Base-by-base conservation (phyloP, 768 basidiomycete genomes). In the Mycena filopes region DNA sequence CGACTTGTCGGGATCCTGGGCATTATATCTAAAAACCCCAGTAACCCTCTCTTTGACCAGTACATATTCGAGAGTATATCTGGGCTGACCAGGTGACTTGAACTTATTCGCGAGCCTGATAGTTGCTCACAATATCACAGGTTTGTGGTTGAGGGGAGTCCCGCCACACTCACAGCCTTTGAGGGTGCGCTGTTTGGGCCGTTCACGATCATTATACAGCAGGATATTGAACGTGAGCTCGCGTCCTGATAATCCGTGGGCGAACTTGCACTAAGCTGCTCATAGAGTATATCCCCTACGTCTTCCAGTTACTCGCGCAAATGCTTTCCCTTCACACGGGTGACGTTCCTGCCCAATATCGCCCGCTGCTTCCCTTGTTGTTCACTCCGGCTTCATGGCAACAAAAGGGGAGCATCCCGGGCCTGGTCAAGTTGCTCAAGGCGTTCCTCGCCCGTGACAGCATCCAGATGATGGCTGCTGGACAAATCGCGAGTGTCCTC, bases 21-120 rank as follows among this genome's bases (percentile, higher is more conserved):
- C 15, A 85, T 91, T 58, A 95, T 97, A 71, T 94, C 92, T 65
- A 94, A 92, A 80, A 99, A 99, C 75, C 97, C 98, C 18, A 95
- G 93, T 75, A 99, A 99, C 77, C 98, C 98, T 2, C 90, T 91
- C 69, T 99, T 99, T 78, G 96, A 98, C 76, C 98, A 99, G 76
- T 98, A 94, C 74, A 92, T 95, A 68, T 99, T 99, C 73, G 97
- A 99, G 80, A 93, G 92, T 74, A 89, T 99, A 43, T 92, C 96
- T n/a, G 96, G 91, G 2, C 80, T 99, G 70, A 91, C 98, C 82
- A 87, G 94, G 93, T 93, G 78, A 65, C n/a, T 25, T 46, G 45
- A 2, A 28, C 21, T 54, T 47, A 41, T 40, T 33, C 4, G 41
- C 28, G 61, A n/a, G 23, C 40, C 23, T 1, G 4, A 18, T 60